Base-by-base conservation (phyloP, 768 basidiomycete species). In the Ramaria rubella region DNA sequence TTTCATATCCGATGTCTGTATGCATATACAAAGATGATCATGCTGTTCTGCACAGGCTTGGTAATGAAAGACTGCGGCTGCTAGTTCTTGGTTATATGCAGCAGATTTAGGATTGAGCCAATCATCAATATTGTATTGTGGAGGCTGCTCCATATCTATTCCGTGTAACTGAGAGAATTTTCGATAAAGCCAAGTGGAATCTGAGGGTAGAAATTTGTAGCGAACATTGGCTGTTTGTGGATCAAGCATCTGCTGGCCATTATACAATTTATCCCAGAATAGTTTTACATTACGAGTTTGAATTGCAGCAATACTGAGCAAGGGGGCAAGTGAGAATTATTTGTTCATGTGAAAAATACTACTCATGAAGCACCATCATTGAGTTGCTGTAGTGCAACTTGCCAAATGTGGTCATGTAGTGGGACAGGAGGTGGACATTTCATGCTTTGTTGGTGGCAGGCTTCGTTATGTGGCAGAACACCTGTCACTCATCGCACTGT, bases 351-450 rank as follows among this genome's bases (percentile, higher is more conserved):
- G n/a, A n/a, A n/a, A n/a, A n/a, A n/a, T n/a, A n/a, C 34, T 36
- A 17, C 17, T 17, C 8, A 36, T 36, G 34, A 8, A 17, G 34
- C 34, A 36, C 48, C 48, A 21, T 27, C 24, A 21, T 29, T 27
- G 12, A 49, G 24, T 17, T 49, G 48, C 31, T 49, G 7, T 17
- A 49, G 27, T 17, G 48, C 48, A 27, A 64, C 44, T 42, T 65
- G 59, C 34, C 64, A 61, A 17, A 73, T 70, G 55, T 66, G 64
- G 11, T 61, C 59, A 61, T 73, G 71, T 9, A 74, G 54, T 11
- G 72, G 71, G 14, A 70, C 50, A 2, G 63, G 12, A 0, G 72
- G 73, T 9, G 60, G 24, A 1, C 65, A 36, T 36, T 8, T 17
- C 8, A 36, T 36, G 34, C 8, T 17, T 36, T 8, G 8, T 36